A percentile compares a stretch with the other conserved stretches of the same genome.
Evolutionary conservation across 2,329 filamentous ascomycete species (phyloP).

Genomic region (Calonectria hongkongensis): DNA sequence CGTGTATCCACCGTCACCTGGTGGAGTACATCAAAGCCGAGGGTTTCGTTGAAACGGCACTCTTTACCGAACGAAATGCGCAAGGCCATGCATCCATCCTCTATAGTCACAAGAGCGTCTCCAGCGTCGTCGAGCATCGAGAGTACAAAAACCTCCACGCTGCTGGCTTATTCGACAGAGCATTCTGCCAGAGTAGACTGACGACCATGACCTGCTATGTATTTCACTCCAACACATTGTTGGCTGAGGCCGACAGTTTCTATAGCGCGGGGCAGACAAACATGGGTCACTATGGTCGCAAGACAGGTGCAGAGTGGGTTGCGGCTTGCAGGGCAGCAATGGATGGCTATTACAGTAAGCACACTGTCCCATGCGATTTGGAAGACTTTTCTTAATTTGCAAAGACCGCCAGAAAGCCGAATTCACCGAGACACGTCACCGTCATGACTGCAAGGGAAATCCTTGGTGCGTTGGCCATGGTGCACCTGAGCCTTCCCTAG

Average conservation of each 20-base stretch:
- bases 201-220: not conserved
- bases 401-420: not conserved
- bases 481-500: not conserved
- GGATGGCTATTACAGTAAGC: conserved; percentile 17
- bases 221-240: not conserved
- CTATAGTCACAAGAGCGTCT: not conserved
- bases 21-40: not conserved
- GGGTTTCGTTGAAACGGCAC: not conserved
- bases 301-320: not conserved
- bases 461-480: not conserved
- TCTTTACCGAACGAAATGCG: not conserved
- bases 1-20: not conserved
- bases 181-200: not conserved
- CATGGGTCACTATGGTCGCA: not conserved
- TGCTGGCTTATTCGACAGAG: conserved; percentile 7
- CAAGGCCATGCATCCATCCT: conserved; percentile 4
- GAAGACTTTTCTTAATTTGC: not conserved
- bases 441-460: not conserved
- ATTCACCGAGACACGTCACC: not conserved
- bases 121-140: not conserved
- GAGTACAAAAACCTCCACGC: conserved; percentile 1
- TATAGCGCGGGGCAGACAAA: not conserved
- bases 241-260: not conserved
- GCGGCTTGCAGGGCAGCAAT: conserved; percentile 1
- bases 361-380: no score